A percentile compares a stretch with the other conserved stretches of the same genome.
phyloP scores from a whole-genome alignment of 257 asterid species.

The Nicotiana obtusifolia region DNA sequence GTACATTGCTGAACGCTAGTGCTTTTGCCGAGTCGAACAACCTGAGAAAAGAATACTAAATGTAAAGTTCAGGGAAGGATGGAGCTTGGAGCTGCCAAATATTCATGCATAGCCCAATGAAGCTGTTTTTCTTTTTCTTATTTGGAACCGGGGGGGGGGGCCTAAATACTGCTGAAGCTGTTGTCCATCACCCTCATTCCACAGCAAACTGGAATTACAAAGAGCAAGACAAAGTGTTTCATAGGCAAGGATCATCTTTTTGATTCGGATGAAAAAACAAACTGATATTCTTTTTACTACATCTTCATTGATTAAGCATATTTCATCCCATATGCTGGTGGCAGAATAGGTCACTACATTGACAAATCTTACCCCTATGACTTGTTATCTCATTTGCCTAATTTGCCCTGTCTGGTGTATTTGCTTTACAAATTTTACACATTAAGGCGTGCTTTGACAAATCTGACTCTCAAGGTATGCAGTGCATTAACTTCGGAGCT shows the following conservation, averaged over 20 bases:
- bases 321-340: not conserved
- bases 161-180: not conserved
- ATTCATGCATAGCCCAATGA: not conserved
- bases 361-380: not conserved
- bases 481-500: not conserved
- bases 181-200: not conserved
- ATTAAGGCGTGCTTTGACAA: not conserved
- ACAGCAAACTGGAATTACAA: not conserved
- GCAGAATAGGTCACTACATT: not conserved
- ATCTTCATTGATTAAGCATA: not conserved
- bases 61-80: not conserved
- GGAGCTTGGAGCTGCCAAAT: not conserved
- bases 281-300: not conserved
- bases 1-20: slow-evolving; percentile 63
- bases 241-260: not conserved
- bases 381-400: not conserved
- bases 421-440: not conserved
- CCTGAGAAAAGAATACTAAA: slow-evolving; percentile 31
- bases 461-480: not conserved
- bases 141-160: not conserved
- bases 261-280: not conserved
- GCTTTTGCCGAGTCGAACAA: slow-evolving; percentile 91
- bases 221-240: not conserved
- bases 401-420: not conserved
- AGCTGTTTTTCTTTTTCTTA: not conserved